These are phyloP conservation scores for Bipolaris gigantea DNA, from an alignment of 2,329 filamentous ascomycete genomes.

Conservation along the genomic window DNA sequence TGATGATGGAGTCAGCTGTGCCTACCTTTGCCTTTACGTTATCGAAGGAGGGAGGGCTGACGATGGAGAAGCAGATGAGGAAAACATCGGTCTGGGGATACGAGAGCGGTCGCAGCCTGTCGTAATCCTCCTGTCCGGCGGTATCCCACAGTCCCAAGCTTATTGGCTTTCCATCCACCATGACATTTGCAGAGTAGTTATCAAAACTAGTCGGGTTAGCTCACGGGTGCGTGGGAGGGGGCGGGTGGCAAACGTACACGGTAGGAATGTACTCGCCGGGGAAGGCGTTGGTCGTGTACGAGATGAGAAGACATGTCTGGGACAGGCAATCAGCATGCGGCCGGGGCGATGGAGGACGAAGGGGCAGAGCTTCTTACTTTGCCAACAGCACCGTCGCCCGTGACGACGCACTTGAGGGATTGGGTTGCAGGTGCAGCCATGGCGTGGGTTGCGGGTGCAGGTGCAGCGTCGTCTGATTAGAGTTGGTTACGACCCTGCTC, in stretches of 20 bases:
- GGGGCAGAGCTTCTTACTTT: slow-evolving; percentile 66
- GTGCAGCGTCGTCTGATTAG: slow-evolving; percentile 62
- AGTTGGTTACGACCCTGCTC: slow-evolving; percentile 24
- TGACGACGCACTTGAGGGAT: slow-evolving; percentile 97
- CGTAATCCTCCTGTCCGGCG: slow-evolving; percentile 97
- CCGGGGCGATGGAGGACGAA: slow-evolving; percentile 14
- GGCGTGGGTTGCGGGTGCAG: slow-evolving; percentile 51
- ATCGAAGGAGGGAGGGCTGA: slow-evolving; percentile 96
- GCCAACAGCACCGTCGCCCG: slow-evolving; percentile 97
- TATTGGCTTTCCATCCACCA: slow-evolving; percentile 98
- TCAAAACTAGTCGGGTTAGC: slow-evolving; percentile 70
- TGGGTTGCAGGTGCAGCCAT: slow-evolving; percentile 84
- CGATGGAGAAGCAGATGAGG: slow-evolving; percentile 97
- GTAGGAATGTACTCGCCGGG: slow-evolving; percentile 99
- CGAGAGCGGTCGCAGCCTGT: slow-evolving; percentile 88
- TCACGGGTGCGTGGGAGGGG: slow-evolving; percentile 8
- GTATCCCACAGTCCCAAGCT: slow-evolving; percentile 98
- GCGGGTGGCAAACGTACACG: slow-evolving; percentile 63
- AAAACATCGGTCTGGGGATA: slow-evolving; percentile 99
- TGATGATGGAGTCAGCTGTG: not conserved
- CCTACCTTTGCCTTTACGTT: slow-evolving; percentile 98
- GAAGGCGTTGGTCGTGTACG: slow-evolving; percentile 98
- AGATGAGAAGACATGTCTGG: slow-evolving; percentile 97
- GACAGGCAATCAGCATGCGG: slow-evolving; percentile 30
- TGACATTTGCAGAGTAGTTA: slow-evolving; percentile 98